Evolutionary conservation across 352 stramenopile genomes (phyloP).

Genomic region (Pythium chondricola): DNA sequence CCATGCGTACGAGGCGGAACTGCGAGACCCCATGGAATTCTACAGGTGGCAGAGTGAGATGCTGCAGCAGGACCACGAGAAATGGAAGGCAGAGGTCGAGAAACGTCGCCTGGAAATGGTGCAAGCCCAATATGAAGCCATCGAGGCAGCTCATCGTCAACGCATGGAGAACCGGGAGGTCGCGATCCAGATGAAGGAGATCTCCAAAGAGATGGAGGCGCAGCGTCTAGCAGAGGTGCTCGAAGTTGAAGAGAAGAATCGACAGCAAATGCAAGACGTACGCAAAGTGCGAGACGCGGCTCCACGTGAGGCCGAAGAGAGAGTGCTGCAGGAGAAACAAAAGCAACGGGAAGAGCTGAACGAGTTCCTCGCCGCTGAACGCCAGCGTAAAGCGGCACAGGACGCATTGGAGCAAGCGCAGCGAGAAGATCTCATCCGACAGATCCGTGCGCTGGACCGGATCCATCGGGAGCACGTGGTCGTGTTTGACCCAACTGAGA

Average conservation of each 20-base stretch:
- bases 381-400: constrained; percentile 48
- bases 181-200: constrained; percentile 70
- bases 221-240: constrained; percentile 58
- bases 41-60: constrained; percentile 88
- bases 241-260: constrained; percentile 47
- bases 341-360: constrained; percentile 59
- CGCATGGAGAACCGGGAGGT: constrained; percentile 76
- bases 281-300: constrained; percentile 75
- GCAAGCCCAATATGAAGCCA: constrained; percentile 74
- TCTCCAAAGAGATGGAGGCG: constrained; percentile 54
- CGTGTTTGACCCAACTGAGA: constrained; percentile 90
- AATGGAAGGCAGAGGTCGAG: constrained; percentile 64
- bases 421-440: constrained; percentile 80
- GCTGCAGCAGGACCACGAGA: constrained; percentile 71
- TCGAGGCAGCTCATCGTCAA: constrained; percentile 60
- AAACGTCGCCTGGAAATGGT: constrained; percentile 76
- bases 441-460: constrained; percentile 75
- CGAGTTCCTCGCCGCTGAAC: constrained; percentile 49
- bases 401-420: constrained; percentile 63
- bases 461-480: constrained; percentile 76
- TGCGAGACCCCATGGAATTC: constrained; percentile 88
- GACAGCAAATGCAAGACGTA: constrained; percentile 47
- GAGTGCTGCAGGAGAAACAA: constrained; percentile 52
- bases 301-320: constrained; percentile 67
- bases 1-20: constrained; percentile 83